Base-by-base conservation (phyloP, 805 yeast genomes). In the Schizosaccharomyces octosporus region DNA sequence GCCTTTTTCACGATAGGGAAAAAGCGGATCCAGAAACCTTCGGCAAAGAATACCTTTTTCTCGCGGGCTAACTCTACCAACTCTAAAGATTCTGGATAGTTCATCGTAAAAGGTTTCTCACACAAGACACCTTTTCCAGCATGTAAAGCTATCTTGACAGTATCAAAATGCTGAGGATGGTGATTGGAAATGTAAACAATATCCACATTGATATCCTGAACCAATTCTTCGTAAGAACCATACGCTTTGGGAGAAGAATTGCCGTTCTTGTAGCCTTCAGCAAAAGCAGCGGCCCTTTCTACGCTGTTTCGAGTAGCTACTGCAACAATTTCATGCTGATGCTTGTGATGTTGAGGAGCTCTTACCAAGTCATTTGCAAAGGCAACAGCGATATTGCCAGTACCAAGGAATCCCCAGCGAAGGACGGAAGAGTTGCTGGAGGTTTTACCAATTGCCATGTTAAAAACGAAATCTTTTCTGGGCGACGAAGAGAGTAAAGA, bases 71-170 rank as follows among this genome's bases (percentile, higher is more conserved):
- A 71, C 0, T 67, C 71, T 59, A 74, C 68, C 11, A 80, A 66
- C 51, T 72, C 75, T 36, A 69, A 64, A 5, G 79, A 73, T 62
- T 80, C 81, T 24, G 67, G 68, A 0, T 68, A 68, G 63, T 78
- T 79, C 48, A 79, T 73, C 2, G 80, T 74, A 63, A 78, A 69
- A 7, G 82, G 81, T 66, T 79, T 79, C 64, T 79, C 83, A 65
- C 80, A 76, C 57, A 79, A 69, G 24, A 79, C 80, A 67, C 79
- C 77, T 62, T 76, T 75, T 17, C 74, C 77, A 48, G 73, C 69
- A 13, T 71, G 66, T 55, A 79, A 69, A 13, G 79, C 76, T 42
- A 67, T 63, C 58, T 73, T 66, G 2, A 75, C 76, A 62, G 73
- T 76, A 51, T 73, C 76, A 62, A 74, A 72, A 66, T 79, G 83